phyloP scores from a whole-genome alignment of 805 yeast genomes.

The Pichia ethanolica region DNA sequence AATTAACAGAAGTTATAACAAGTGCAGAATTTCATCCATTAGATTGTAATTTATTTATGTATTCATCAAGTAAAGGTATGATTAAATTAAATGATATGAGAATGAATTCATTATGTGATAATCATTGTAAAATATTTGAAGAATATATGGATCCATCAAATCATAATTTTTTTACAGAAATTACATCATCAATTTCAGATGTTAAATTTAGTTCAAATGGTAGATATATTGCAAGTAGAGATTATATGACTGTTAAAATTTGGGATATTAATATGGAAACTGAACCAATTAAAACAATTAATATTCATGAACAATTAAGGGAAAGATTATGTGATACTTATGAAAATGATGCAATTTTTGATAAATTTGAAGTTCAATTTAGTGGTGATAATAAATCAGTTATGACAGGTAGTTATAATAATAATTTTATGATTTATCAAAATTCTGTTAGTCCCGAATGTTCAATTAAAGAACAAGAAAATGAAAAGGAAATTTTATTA shows the following conservation, averaged over 20 bases:
- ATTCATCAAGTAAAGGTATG: conserved; percentile 91
- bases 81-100: conserved; percentile 96
- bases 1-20: conserved; percentile 94
- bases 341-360: conserved; percentile 97
- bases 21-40: conserved; percentile 93
- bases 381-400: conserved; percentile 87
- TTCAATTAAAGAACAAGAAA: conserved; percentile 18
- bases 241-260: conserved; percentile 92
- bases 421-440: conserved; percentile 95
- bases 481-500: conserved; percentile 61
- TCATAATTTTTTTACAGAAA: conserved; percentile 95
- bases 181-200: conserved; percentile 89
- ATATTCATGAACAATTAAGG: conserved; percentile 90
- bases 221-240: conserved; percentile 91
- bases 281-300: conserved; percentile 88
- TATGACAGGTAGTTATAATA: conserved; percentile 96
- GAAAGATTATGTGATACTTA: conserved; percentile 94
- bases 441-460: conserved; percentile 42
- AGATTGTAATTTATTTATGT: conserved; percentile 89
- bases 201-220: conserved; percentile 90
- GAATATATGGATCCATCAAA: conserved; percentile 88
- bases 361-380: conserved; percentile 94
- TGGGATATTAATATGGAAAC: conserved; percentile 98
- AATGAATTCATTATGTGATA: conserved; percentile 87
- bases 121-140: conserved; percentile 80